phyloP scores from a whole-genome alignment of 345 rosid genomes.

The Linum tenue region DNA sequence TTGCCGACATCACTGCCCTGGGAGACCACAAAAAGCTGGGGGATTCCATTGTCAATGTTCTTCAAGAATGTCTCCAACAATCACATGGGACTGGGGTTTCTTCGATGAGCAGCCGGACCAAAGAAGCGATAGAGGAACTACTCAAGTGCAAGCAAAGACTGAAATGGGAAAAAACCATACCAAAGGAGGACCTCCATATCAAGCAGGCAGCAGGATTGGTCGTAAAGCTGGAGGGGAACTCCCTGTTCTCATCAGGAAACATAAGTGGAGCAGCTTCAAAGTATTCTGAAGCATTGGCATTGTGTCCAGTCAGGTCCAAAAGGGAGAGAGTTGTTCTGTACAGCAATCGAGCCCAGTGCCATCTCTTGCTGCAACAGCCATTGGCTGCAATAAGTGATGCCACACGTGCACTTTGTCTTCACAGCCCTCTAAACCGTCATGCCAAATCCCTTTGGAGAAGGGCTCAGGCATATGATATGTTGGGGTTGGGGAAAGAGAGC shows the following conservation, averaged over 20 bases:
- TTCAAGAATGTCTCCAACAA: conserved; percentile 59
- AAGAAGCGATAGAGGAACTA: conserved; percentile 66
- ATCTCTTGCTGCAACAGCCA: conserved; percentile 91
- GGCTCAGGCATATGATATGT: conserved; percentile 97
- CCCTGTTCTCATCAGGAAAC: conserved; percentile 89
- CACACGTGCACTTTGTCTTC: conserved; percentile 78
- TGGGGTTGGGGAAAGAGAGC: conserved; percentile 88
- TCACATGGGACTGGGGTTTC: conserved; percentile 44
- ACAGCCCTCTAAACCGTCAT: conserved; percentile 79
- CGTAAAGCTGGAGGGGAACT: conserved; percentile 96
- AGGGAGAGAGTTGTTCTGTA: conserved; percentile 92
- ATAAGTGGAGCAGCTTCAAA: conserved; percentile 81
- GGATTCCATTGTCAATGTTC: conserved; percentile 64
- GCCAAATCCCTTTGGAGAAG: conserved; percentile 99
- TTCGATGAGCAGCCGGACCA: conserved; percentile 41
- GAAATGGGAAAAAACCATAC: conserved; percentile 90
- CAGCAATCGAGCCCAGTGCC: conserved; percentile 94
- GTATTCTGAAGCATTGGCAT: conserved; percentile 80
- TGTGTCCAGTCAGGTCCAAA: conserved; percentile 91
- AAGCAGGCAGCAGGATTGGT: conserved; percentile 93
- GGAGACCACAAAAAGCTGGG: conserved; percentile 96
- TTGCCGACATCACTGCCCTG: conserved; percentile 64
- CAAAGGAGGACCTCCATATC: conserved; percentile 95
- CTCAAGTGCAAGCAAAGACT: conserved; percentile 60
- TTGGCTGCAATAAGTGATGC: conserved; percentile 88